Evolutionary conservation across 192 early-diverging fungal genomes (phyloP).

Genomic region (Piromyces sp.): DNA sequence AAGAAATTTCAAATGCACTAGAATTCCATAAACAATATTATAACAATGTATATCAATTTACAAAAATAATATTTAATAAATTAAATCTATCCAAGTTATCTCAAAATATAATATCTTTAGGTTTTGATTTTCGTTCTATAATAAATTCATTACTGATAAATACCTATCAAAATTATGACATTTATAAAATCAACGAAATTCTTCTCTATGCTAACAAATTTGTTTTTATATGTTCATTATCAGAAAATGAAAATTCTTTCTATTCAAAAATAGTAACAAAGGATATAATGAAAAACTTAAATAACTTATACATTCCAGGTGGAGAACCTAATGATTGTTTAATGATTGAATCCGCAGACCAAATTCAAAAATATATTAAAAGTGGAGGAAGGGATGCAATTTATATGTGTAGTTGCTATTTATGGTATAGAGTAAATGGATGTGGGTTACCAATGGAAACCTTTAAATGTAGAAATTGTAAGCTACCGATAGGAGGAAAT

Average conservation of each 20-base stretch:
- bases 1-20: not conserved
- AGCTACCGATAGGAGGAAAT: not conserved
- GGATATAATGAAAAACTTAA: not conserved
- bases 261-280: not conserved
- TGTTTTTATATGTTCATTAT: not conserved
- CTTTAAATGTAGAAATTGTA: not conserved
- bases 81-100: not conserved
- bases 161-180: too few relatives aligned
- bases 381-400: not conserved
- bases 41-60: not conserved
- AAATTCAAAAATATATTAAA: not conserved
- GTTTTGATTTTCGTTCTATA: not conserved
- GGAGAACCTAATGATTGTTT: not conserved
- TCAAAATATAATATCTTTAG: not conserved
- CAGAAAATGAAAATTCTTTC: too few relatives aligned
- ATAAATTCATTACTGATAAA: not conserved
- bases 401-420: not conserved
- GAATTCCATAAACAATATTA: not conserved
- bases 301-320: not conserved
- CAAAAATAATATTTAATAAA: not conserved
- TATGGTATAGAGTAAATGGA: not conserved
- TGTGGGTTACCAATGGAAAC: not conserved
- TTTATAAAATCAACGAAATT: too few relatives aligned
- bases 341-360: not conserved
- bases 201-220: too few relatives aligned